Base-by-base conservation (phyloP, 441 rosid genomes). In the Populus hybrid region DNA sequence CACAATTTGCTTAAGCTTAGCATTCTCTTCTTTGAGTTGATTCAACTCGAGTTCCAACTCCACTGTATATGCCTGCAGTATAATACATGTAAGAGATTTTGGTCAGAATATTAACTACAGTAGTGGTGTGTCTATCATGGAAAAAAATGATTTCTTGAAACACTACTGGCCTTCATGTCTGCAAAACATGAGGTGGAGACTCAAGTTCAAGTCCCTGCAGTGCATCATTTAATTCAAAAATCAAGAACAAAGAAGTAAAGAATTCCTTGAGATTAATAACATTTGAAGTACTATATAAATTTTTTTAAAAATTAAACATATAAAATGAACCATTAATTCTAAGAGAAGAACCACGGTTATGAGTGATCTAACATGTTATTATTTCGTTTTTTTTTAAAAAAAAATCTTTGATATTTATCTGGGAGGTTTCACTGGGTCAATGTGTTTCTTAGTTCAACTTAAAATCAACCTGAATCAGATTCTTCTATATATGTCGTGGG, bases 31-130 rank as follows among this genome's bases (percentile, higher is more conserved):
- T 61, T 86, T 91, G 18, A 93, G 98, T 59, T 86, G 94, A 79
- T 90, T 86, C 71, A 95, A 73, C 82, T 91, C 99, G 8, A 89
- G 75, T 82, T 95, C 99, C 87, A 93, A 23, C 85, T 95, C 99
- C 67, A 93, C 96, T 4, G 97, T 95, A 75, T 93, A 93, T 4
- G 98, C 99, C 99, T 93, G 83, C 74, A 46, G 57, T 19, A 53
- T 26, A 67, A 59, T 38, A 9, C 38, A 64, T 67, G 9, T 4
- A 40, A 50, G 19, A 9, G 63, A 59, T 59, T 19, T 7, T 59
- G 64, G 11, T 59, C 23, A 59, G 64, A 59, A 7, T 59, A n/a
- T 59, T 59, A 59, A n/a, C 18, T 50, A 6, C 10, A 59, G 10
- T 0, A n/a, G 11, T 4, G 11, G 50, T 0, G 50, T n/a, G 3